Evolutionary conservation across 768 basidiomycete species (phyloP), one percentile per base, ranked within the genome.

Genomic region (Naganishia kalamii): DNA sequence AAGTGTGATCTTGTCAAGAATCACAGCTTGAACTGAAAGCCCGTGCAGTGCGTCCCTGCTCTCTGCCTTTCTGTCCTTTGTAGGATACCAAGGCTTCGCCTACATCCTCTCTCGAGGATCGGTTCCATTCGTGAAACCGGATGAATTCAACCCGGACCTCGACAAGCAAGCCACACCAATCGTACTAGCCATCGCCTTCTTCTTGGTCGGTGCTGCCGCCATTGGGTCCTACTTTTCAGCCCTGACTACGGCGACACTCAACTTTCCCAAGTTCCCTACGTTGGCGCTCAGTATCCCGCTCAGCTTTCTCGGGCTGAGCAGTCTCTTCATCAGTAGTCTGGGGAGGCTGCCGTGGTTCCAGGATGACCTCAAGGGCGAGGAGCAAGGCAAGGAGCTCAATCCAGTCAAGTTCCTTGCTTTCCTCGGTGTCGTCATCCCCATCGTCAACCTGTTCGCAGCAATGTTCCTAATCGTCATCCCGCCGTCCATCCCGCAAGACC

Each of bases 181-280:
- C 33, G 29, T 27, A 2, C 66, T 68, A 1, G 57, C 60, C 8
- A 4, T 68, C 19, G 67, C 71, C 3, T 78, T 70, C 62, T 73
- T 73, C 47, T 62, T 69, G 21, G 69, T 78, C n/a, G 77, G 77
- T 43, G 71, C 70, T 3, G 77, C 77, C 2, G 74, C 73, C 2
- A 75, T 78, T 32, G 74, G 74, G 8, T 73, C 75, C 3, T 78
- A 78, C 64, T 78, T 78, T 65, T 73, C 77, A 4, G 67, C 70
- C 37, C 52, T 78, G 37, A 78, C 77, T 17, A 75, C 74, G 40
- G 76, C 76, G 4, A 72, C 76, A 1, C 60, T 77, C 4, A 73
- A 74, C 17, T 78, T 78, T 63, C 77, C 77, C 5, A 61, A 66
- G 13, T 69, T 72, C 57, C 77, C 77, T 1, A 78, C 77, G 3